These are phyloP conservation scores for Halophytophthora polymorphica DNA, from an alignment of 352 stramenopile species.

Conservation along the genomic window DNA sequence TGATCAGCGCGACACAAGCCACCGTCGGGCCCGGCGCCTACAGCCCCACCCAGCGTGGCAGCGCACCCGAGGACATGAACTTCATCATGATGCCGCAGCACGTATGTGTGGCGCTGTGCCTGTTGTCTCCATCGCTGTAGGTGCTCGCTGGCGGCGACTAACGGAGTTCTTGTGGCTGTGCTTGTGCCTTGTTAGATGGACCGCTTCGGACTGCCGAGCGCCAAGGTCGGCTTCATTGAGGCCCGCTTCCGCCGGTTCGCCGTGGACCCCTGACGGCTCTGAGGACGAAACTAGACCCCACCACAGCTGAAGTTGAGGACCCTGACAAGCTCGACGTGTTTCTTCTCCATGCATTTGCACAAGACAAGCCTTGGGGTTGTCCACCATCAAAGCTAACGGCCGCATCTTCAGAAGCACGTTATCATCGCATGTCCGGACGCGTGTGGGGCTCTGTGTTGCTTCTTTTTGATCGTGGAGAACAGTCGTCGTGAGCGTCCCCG, in stretches of 20 bases:
- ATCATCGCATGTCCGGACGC: too few relatives aligned
- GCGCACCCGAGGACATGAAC: conserved; percentile 43
- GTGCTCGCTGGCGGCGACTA: not conserved
- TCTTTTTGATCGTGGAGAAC: too few relatives aligned
- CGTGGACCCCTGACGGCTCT: conserved; percentile 31
- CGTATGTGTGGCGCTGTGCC: conserved; percentile 13
- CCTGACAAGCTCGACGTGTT: too few relatives aligned
- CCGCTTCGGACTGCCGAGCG: conserved; percentile 48
- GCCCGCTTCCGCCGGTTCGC: conserved; percentile 65
- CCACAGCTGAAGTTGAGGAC: too few relatives aligned
- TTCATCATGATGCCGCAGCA: conserved; percentile 75
- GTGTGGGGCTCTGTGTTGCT: too few relatives aligned
- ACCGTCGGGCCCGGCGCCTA: conserved; percentile 53
- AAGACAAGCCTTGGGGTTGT: too few relatives aligned
- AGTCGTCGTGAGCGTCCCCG: too few relatives aligned
- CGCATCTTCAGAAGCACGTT: too few relatives aligned
- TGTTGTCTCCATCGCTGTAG: not conserved
- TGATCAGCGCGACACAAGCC: conserved; percentile 48
- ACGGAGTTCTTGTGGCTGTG: not conserved
- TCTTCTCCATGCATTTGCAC: too few relatives aligned
- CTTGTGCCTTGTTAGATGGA: conserved; percentile 28
- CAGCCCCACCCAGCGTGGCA: conserved; percentile 20
- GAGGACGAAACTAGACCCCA: too few relatives aligned
- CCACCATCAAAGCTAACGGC: too few relatives aligned
- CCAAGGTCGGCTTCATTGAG: conserved; percentile 54